Base-by-base conservation (phyloP, 768 basidiomycete species). In the Serendipita sp. region DNA sequence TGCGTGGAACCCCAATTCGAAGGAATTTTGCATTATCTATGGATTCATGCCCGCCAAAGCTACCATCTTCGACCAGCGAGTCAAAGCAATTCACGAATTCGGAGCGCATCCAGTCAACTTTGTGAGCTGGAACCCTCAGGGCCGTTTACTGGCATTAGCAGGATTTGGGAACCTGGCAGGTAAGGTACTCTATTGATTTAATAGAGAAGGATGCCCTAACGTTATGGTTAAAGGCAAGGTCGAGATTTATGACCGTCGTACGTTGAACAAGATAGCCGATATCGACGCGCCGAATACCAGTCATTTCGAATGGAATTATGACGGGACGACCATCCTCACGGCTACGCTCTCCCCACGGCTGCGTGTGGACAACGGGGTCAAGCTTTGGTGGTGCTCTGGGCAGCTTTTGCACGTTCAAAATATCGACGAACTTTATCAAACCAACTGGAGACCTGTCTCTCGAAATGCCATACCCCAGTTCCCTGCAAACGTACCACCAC, bases 41-140 rank as follows among this genome's bases (percentile, higher is more conserved):
- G 95, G 96, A 70, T 99, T 93, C 72, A 97, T 97, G 91, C 96
- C 95, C 3, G 91, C 96, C 3, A 93, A 95, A 74, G 84, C 86
- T 0, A 85, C 88, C 79, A 74, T 97, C 10, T 96, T 97, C 70
- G 93, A 98, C 73, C 84, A 89, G 67, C 88, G 93, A 63, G 90
- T 91, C 62, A 86, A 88, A 64, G 80, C 85, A 1, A 76, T 95
- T 44, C 86, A 94, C 72, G 93, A 97, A 68, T 97, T 98, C 69
- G 95, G 93, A 51, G 77, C 86, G 3, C 82, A 86, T 10, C 93
- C 93, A 46, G 84, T 84, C 75, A 99, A 99, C 76, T 94, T 88
- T 75, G 83, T 97, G 65, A 82, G 86, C 18, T 98, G 95, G 81
- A 96, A 95, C 74, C 90, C 94, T 0, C 94, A 98, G 74, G 88